Base-by-base conservation (phyloP, 2,329 filamentous ascomycete species). In the Monosporascus sp. region DNA sequence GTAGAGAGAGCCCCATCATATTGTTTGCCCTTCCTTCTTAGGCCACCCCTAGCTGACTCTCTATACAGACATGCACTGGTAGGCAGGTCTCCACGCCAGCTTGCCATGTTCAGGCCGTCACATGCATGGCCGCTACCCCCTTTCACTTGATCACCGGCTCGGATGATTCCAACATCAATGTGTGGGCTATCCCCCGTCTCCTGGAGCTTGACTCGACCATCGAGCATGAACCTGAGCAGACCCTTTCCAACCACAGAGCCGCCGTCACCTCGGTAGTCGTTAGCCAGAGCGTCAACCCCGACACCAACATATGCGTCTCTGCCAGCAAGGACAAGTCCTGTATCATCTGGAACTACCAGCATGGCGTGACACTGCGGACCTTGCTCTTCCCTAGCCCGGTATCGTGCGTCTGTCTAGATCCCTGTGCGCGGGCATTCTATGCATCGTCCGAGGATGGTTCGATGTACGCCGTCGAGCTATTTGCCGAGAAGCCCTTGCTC, bases 311-410 rank as follows among this genome's bases (percentile, higher is more conserved):
- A 55, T 92, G 88, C 54, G 80, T 97, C 20, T 95, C 93, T 3
- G 83, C 86, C 6, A 90, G 90, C 59, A 85, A 83, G 62, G 94
- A 97, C 72, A 92, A 89, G 71, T 94, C 90, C 7, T 90, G 90
- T 61, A 86, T 96, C 63, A 78, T 96, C 55, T 99, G 94, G 94
- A 92, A 97, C 71, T 95, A 95, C 67, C 83, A 85, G 56, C 89
- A 84, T 1, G 90, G 90, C 39, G 81, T 83, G 55, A 77, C 87
- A 11, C 74, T 97, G 53, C 84, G 92, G 44, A 97, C 91, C 4
- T 84, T 95, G 58, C 78, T 97, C 41, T 83, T 97, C 52, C 83
- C 89, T 2, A 77, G 80, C n/a, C 75, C 80, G 18, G 90, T 92
- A 17, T 76, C 87, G 31, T 91, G 87, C 61, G 68, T 93, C 37